Percentiles rank a stretch among this genome's conserved stretches.
phyloP scores from a whole-genome alignment of 352 stramenopile species.

The Aphanomyces invadans region DNA sequence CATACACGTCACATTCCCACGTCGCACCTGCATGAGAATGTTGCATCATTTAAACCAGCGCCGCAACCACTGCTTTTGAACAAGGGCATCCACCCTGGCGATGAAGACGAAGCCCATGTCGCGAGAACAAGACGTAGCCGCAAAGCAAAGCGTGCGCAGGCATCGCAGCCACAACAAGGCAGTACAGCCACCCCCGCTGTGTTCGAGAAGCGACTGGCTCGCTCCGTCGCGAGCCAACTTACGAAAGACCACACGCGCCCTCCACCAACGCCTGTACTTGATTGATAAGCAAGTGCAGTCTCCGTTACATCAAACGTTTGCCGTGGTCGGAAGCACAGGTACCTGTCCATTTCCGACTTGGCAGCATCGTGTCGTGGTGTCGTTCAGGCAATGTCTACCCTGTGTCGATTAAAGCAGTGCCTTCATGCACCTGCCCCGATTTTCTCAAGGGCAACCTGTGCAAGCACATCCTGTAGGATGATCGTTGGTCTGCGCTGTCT shows the following conservation, averaged over 20 bases:
- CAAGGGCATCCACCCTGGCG: too few relatives aligned
- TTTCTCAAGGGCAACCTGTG: constrained; percentile 6
- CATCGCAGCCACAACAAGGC: too few relatives aligned
- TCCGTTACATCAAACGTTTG: constrained; percentile 8
- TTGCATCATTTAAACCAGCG: too few relatives aligned
- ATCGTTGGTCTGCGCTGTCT: background rate
- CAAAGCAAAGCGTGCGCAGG: too few relatives aligned
- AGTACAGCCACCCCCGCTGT: too few relatives aligned
- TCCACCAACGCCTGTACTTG: constrained; percentile 2
- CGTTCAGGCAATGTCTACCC: constrained; percentile 5
- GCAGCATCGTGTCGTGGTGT: background rate
- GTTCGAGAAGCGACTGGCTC: constrained; percentile 11
- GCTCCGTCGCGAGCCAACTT: background rate
- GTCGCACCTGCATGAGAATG: too few relatives aligned
- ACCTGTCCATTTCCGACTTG: background rate
- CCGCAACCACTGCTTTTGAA: too few relatives aligned
- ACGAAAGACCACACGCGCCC: background rate
- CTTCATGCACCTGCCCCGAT: constrained; percentile 1
- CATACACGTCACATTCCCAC: too few relatives aligned
- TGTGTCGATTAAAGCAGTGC: background rate
- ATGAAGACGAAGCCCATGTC: too few relatives aligned
- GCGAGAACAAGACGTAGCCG: too few relatives aligned
- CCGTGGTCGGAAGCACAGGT: background rate
- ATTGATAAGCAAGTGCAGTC: constrained; percentile 11
- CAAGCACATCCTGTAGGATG: constrained; percentile 10